Percentiles rank a stretch among this genome's conserved stretches.
These are phyloP conservation scores for Closterium sp. DNA, from an alignment of 139 green algal genomes.

Conservation along the genomic window DNA sequence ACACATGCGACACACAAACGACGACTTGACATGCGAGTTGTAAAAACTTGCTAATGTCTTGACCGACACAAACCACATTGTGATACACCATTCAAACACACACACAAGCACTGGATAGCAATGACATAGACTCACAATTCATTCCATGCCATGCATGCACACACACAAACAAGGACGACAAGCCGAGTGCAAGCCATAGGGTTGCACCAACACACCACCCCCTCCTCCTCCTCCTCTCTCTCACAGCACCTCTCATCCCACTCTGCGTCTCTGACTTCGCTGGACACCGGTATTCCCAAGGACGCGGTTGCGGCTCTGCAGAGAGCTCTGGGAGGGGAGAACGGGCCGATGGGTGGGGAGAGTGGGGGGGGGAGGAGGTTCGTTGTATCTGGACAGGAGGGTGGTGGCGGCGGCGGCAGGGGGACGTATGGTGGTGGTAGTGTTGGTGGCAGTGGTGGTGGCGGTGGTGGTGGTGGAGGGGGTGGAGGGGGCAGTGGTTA, in stretches of 20 bases:
- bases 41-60: too few relatives aligned
- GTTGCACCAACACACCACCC: too few relatives aligned
- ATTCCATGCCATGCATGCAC: too few relatives aligned
- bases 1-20: too few relatives aligned
- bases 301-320: neutral
- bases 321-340: neutral
- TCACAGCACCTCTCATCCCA: neutral
- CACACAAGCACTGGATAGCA: too few relatives aligned
- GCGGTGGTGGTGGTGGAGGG: neutral
- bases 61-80: too few relatives aligned
- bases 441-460: neutral
- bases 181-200: too few relatives aligned
- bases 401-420: neutral
- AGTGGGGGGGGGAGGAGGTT: neutral
- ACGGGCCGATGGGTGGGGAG: neutral
- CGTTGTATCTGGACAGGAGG: neutral
- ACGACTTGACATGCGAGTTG: too few relatives aligned
- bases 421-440: neutral
- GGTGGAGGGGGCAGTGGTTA: neutral
- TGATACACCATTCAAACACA: too few relatives aligned
- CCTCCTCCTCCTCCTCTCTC: neutral
- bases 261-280: neutral
- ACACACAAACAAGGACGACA: too few relatives aligned
- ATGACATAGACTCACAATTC: too few relatives aligned
- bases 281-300: neutral